These are phyloP conservation scores for Psidium friedrichsthalianum DNA, from an alignment of 345 rosid species.

Conservation along the genomic window DNA sequence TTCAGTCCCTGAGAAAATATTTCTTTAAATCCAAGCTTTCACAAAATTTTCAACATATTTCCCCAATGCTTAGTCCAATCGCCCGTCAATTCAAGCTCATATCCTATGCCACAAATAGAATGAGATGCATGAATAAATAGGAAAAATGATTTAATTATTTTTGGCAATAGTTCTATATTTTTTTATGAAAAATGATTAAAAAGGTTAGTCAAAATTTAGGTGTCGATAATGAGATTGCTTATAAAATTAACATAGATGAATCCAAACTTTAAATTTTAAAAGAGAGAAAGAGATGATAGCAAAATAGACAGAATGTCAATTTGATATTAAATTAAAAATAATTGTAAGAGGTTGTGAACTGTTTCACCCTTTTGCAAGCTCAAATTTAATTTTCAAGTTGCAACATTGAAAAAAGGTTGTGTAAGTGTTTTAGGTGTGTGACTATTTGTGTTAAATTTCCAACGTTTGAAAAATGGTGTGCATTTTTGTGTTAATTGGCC, in stretches of 20 bases:
- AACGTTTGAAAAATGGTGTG: background rate
- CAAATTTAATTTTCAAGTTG: background rate
- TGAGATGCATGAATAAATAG: too few species aligned
- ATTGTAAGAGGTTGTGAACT: background rate
- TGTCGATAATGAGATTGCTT: background rate
- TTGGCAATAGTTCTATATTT: too few species aligned
- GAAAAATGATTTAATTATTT: too few species aligned
- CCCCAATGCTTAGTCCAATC: too few species aligned
- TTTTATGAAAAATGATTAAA: too few species aligned
- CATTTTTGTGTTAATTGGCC: background rate
- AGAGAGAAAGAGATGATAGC: background rate
- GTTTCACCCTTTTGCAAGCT: background rate
- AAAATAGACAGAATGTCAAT: background rate
- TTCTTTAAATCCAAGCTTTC: too few species aligned
- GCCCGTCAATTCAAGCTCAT: too few species aligned
- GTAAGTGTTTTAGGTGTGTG: background rate
- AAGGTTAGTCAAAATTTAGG: too few species aligned
- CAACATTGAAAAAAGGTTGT: background rate
- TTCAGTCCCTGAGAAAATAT: too few species aligned
- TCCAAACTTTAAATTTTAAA: background rate
- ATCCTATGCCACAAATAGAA: too few species aligned
- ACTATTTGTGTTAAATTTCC: background rate
- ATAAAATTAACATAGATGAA: background rate
- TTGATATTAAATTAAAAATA: background rate
- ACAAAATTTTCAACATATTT: too few species aligned